Percentiles rank a stretch among this genome's conserved stretches.
Evolutionary conservation across 345 rosid species (phyloP).

Genomic region (Salix arbutifolia): DNA sequence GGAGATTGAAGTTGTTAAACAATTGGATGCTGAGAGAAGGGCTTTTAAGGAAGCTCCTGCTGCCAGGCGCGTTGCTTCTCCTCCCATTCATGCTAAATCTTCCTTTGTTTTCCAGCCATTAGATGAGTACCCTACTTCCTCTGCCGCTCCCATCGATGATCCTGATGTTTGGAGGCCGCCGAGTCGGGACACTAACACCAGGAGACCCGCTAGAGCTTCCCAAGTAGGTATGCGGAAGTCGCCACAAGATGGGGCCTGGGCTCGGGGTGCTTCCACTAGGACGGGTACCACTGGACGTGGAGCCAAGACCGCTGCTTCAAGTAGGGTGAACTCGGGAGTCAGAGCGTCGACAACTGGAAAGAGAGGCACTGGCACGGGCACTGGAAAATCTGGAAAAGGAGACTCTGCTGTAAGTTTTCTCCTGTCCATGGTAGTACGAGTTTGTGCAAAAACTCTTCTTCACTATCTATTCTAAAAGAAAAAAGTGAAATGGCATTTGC

Average conservation of each 20-base stretch:
- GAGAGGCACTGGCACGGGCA: slow-evolving; percentile 61
- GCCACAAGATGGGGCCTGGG: slow-evolving; percentile 90
- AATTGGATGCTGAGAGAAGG: slow-evolving; percentile 87
- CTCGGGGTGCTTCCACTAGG: slow-evolving; percentile 62
- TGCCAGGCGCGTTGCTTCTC: slow-evolving; percentile 70
- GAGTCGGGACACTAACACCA: slow-evolving; percentile 61
- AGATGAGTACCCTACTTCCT: slow-evolving; percentile 94
- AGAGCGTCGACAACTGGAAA: slow-evolving; percentile 72
- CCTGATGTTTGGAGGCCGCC: slow-evolving; percentile 99
- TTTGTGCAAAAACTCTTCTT: not conserved
- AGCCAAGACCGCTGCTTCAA: slow-evolving; percentile 55
- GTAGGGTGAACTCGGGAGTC: slow-evolving; percentile 53
- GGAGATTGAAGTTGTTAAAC: slow-evolving; percentile 90
- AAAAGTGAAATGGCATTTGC: not conserved
- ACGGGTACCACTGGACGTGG: slow-evolving; percentile 62
- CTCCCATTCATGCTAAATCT: slow-evolving; percentile 76
- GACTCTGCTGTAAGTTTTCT: slow-evolving; percentile 61
- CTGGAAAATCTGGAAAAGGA: slow-evolving; percentile 67
- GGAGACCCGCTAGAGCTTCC: slow-evolving; percentile 79
- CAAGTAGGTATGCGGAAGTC: slow-evolving; percentile 81
- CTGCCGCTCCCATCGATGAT: slow-evolving; percentile 79
- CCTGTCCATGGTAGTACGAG: not conserved
- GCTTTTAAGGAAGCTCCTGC: slow-evolving; percentile 78
- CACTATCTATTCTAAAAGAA: not conserved
- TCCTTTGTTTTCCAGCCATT: slow-evolving; percentile 92